Evolutionary conservation across 805 yeast genomes (phyloP).

Genomic region (Metschnikowia vanudenii): DNA sequence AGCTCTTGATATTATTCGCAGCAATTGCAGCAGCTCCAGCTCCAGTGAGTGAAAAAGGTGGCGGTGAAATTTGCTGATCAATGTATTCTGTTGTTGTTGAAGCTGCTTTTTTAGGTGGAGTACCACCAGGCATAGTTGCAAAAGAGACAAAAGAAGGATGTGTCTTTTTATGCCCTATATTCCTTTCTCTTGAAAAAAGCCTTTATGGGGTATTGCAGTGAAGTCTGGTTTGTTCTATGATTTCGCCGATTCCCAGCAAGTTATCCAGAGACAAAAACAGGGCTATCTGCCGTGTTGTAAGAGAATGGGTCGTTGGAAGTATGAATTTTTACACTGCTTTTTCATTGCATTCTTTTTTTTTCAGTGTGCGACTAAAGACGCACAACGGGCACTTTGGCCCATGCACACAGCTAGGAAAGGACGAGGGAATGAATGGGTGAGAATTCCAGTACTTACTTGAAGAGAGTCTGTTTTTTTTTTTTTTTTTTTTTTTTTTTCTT

Average conservation of each 20-base stretch:
- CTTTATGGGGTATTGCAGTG: not conserved
- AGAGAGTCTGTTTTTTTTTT: not conserved
- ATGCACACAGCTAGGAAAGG: not conserved
- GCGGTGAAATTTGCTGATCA: conserved; percentile 9
- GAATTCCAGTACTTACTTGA: not conserved
- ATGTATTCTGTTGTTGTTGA: not conserved
- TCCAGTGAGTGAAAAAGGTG: conserved; percentile 12
- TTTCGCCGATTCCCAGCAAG: not conserved
- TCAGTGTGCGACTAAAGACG: not conserved
- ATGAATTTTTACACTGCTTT: not conserved
- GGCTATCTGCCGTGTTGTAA: not conserved
- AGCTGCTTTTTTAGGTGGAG: conserved; percentile 3
- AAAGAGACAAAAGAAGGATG: conserved; percentile 1
- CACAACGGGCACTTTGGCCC: not conserved
- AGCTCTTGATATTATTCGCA: conserved; percentile 6
- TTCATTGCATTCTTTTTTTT: conserved; percentile 3
- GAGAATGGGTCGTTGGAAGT: conserved; percentile 1
- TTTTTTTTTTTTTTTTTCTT: not conserved
- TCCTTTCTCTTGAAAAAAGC: not conserved
- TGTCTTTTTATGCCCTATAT: not conserved
- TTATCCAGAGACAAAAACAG: not conserved
- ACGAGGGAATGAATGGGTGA: not conserved
- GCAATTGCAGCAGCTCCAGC: conserved; percentile 14
- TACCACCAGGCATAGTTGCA: conserved; percentile 10
- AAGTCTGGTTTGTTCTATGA: not conserved